phyloP scores from a whole-genome alignment of 179 eudicot genomes.

The Beta corolliflora region DNA sequence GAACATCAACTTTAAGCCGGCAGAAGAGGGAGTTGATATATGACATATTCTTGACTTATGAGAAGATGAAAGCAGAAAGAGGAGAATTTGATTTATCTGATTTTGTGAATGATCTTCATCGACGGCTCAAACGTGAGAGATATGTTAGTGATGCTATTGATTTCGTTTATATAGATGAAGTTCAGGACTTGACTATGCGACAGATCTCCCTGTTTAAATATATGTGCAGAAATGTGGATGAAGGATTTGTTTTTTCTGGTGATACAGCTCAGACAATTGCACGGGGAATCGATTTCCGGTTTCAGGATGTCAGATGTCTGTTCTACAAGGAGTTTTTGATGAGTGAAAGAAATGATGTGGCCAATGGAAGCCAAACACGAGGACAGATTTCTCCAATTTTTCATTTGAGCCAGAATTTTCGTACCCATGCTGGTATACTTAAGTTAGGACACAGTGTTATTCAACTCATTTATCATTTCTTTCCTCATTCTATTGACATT shows the following conservation, averaged over 20 bases:
- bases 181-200: constrained; percentile 69
- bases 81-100: constrained; percentile 69
- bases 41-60: constrained; percentile 54
- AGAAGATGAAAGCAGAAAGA: constrained; percentile 49
- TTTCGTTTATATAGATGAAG: constrained; percentile 80
- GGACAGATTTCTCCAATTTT: constrained; percentile 52
- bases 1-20: constrained; percentile 41
- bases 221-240: constrained; percentile 63
- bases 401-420: constrained; percentile 57
- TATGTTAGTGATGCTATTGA: constrained; percentile 56
- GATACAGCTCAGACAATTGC: constrained; percentile 90
- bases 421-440: constrained; percentile 81
- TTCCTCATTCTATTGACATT: constrained; percentile 53
- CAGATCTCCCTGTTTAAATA: constrained; percentile 67
- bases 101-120: constrained; percentile 70
- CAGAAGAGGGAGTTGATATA: constrained; percentile 49
- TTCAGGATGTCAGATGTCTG: constrained; percentile 60
- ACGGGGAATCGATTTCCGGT: constrained; percentile 69
- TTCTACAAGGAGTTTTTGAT: constrained; percentile 58
- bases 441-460: constrained; percentile 67
- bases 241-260: constrained; percentile 80
- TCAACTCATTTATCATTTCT: constrained; percentile 57
- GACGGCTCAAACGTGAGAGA: constrained; percentile 37
- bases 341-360: constrained; percentile 29
- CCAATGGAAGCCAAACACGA: constrained; percentile 40